Base-by-base conservation (phyloP, 306 rosid genomes). In the Trifolium repens region DNA sequence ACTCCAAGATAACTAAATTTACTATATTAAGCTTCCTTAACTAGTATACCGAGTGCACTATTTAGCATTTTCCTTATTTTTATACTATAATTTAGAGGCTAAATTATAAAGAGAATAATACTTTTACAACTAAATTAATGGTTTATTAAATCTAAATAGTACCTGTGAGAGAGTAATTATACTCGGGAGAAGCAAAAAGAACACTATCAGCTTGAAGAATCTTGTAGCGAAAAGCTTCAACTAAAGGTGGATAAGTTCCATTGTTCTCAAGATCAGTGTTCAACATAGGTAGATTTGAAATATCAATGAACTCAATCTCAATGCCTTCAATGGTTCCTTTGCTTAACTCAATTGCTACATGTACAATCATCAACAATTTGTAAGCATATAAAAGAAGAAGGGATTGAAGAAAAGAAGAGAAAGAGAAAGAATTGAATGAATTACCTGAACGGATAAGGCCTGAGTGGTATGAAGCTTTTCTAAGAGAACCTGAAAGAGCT, bases 171-270 rank as follows among this genome's bases (percentile, higher is more conserved):
- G 94, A 93, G 88, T 78, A 89, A 73, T 93, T 93, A 78, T 90
- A 93, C 85, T 93, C 98, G 0, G 98, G 96, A 12, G 96, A 87
- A 73, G 98, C 96, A 10, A 93, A 90, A 52, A 90, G 93, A 78
- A 87, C 0, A 82, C 88, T 66, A 69, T 93, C 85, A 5, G 96
- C 91, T 42, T 79, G 87, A 5, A 58, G 87, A 83, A 93, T 86
- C 73, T 85, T 85, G 53, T 39, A 60, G 1, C 98, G 94, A 72
- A 90, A 89, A 5, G 88, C 87, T 67, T 93, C 88, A 4, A 93
- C 87, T 42, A 39, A 74, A 7, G 87, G 73, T 2, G 98, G 94
- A 49, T 32, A 93, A 0, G 81, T 84, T 0, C 93, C 91, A 0
- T 82, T 24, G 14, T 58, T 55, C 32, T 93, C 98, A 69, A 93